These are phyloP conservation scores for Scenedesmus sp. DNA, from an alignment of 163 green algal genomes.

Conservation along the genomic window DNA sequence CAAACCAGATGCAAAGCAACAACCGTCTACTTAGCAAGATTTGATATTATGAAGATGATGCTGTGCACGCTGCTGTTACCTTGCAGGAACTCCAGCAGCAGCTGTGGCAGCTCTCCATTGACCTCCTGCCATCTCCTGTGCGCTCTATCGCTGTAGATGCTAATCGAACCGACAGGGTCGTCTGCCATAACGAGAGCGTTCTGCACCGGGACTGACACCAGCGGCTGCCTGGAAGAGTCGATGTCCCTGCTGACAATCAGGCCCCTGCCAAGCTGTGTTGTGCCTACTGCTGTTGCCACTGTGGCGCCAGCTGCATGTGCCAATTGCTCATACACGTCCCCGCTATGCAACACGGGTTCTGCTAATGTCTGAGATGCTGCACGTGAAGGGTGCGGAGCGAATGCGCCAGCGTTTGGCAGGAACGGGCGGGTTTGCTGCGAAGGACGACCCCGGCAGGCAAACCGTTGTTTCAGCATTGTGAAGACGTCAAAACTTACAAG, in stretches of 20 bases:
- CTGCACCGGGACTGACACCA: slow-evolving; percentile 43
- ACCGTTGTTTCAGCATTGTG: not conserved
- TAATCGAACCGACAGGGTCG: slow-evolving; percentile 31
- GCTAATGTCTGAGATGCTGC: not conserved
- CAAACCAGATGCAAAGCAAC: not conserved
- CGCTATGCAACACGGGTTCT: not conserved
- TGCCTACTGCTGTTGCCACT: not conserved
- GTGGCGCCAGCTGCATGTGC: not conserved
- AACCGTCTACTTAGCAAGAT: not conserved
- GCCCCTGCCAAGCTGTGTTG: slow-evolving; percentile 58
- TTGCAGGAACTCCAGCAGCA: slow-evolving; percentile 62
- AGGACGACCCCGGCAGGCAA: not conserved
- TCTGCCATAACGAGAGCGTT: slow-evolving; percentile 52
- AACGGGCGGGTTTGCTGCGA: not conserved
- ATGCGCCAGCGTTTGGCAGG: not conserved
- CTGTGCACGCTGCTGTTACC: slow-evolving; percentile 30
- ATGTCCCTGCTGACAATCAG: slow-evolving; percentile 29
- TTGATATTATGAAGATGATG: not conserved
- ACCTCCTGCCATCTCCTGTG: slow-evolving; percentile 57
- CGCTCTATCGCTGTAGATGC: slow-evolving; percentile 46
- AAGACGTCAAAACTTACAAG: not conserved
- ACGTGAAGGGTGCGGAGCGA: not conserved
- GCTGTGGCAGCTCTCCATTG: slow-evolving; percentile 53
- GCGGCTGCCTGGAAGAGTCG: not conserved
- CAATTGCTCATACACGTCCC: slow-evolving; percentile 12